phyloP scores from a whole-genome alignment of 164 flowering plant genomes.

The Chimonanthus salicifolius region DNA sequence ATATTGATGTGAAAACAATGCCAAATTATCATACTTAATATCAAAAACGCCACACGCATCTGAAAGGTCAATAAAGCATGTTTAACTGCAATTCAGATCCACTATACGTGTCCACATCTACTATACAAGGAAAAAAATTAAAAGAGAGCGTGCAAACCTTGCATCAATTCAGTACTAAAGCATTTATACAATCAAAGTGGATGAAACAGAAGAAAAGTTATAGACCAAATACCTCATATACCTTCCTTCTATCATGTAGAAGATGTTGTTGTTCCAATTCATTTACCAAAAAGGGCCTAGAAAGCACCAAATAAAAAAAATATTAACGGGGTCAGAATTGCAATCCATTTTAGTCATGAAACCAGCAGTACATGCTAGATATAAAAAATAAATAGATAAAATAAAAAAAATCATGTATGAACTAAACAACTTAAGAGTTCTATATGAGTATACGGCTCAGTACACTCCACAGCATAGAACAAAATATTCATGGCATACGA shows the following conservation, averaged over 20 bases:
- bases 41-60: too few species aligned
- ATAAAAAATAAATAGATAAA: too few species aligned
- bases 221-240: conserved; percentile 66
- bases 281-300: conserved; percentile 92
- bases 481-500: background rate
- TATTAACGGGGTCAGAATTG: background rate
- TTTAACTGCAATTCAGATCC: too few species aligned
- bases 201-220: background rate
- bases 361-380: too few species aligned
- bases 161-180: background rate
- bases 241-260: conserved; percentile 97
- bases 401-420: too few species aligned
- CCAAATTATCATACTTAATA: too few species aligned
- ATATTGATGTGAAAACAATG: too few species aligned
- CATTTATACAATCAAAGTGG: background rate
- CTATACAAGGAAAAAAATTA: background rate
- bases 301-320: background rate
- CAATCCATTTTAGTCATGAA: too few species aligned
- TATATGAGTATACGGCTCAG: too few species aligned
- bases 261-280: conserved; percentile 86
- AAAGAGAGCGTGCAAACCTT: background rate
- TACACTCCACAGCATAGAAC: background rate
- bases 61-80: too few species aligned
- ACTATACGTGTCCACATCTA: too few species aligned
- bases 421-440: background rate